Evolutionary conservation across 345 rosid genomes (phyloP), one percentile per base, ranked within the genome.

Genomic region (Cardamine occulta): DNA sequence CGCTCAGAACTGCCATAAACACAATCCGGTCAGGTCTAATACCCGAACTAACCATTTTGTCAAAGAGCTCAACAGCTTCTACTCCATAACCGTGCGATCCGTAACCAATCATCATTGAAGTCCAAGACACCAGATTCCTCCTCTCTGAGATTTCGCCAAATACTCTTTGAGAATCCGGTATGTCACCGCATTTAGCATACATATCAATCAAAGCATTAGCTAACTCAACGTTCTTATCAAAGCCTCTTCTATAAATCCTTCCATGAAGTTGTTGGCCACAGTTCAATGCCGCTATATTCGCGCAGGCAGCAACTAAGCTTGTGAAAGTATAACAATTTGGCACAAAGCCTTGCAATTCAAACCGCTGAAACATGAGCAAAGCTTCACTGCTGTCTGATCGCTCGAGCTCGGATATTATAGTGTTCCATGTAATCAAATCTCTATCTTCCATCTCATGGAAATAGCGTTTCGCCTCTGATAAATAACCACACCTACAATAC

Each of bases 41-140:
- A 72, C 90, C 93, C 9, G 91, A 85, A 51, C 48, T 40, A 53
- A 90, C 88, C 97, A 92, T 95, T 82, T 88, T 82, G 56, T 92
- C 90, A 45, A 95, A 95, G 82, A 95, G 74, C 40, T 81, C 82
- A 59, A 89, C 85, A 35, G 88, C 89, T 74, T 89, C 88, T 76
- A 68, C 75, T 42, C 93, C 97, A 76, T 76, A 84, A 23, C 99
- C 97, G 18, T 90, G 91, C 18, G 93, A 83, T 8, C 99, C 93
- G 62, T 86, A 95, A 53, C 97, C 99, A 68, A 89, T 84, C 96
- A 94, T 87, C 95, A 94, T 94, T 45, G 97, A 90, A 23, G 99
- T 90, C 97, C 99, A 95, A 51, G 93, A 90, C 8, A 95, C 88
- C 66, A 94, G 78, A 82, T 86, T 74, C 65, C 80, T 76, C 26